These are phyloP conservation scores for Hyparrhenia diplandra DNA, from an alignment of 176 grass and related monocot species.

Conservation along the genomic window DNA sequence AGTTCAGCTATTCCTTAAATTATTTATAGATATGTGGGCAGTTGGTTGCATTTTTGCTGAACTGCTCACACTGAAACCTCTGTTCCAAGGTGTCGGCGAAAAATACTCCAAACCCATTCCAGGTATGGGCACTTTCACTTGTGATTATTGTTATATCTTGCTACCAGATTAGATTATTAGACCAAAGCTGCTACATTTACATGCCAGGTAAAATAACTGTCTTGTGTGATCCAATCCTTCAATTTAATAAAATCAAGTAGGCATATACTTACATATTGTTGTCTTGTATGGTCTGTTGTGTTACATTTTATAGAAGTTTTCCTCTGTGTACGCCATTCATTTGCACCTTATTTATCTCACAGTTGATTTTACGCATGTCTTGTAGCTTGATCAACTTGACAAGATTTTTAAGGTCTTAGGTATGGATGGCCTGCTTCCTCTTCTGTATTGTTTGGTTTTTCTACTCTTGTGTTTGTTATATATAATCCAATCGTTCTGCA, in stretches of 20 bases:
- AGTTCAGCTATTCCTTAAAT: constrained; percentile 40
- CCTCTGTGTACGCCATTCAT: constrained; percentile 14
- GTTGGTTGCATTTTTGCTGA: constrained; percentile 99
- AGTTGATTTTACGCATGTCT: constrained; percentile 30
- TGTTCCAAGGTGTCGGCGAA: constrained; percentile 99
- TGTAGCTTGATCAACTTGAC: constrained; percentile 97
- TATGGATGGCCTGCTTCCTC: constrained; percentile 31
- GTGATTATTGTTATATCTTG: constrained; percentile 10
- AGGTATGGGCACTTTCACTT: constrained; percentile 53
- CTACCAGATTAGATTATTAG: constrained; percentile 4
- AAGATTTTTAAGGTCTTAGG: constrained; percentile 99
- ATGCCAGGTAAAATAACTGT: neutral
- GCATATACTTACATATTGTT: constrained; percentile 9
- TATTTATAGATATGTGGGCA: constrained; percentile 95
- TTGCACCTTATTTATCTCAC: constrained; percentile 43
- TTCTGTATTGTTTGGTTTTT: constrained; percentile 10
- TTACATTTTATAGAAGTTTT: constrained; percentile 1
- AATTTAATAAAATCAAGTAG: neutral
- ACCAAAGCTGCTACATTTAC: neutral
- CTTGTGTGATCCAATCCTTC: neutral
- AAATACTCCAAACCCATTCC: constrained; percentile 88
- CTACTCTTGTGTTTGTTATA: neutral
- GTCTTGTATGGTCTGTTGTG: neutral
- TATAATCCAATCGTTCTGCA: constrained; percentile 40
- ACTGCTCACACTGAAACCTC: constrained; percentile 89